Conservation (phyloP, 2,329 filamentous ascomycete genomes). For the Blumeriella jaapii region DNA sequence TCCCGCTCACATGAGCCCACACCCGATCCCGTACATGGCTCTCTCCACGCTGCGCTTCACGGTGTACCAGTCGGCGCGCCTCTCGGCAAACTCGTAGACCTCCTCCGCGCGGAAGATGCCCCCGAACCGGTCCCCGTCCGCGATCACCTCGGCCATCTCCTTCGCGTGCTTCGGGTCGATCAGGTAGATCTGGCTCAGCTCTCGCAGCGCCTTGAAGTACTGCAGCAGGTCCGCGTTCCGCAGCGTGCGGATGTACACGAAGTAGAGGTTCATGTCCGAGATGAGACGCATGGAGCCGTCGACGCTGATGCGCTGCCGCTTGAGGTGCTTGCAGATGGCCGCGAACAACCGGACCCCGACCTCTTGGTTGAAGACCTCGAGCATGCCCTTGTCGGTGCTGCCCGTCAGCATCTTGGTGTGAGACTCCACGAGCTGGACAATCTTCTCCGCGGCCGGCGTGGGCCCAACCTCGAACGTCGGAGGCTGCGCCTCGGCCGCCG, state of each 20-base stretch:
- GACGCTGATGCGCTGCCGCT: conserved; percentile 84
- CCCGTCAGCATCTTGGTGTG: conserved; percentile 91
- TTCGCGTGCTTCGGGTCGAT: conserved; percentile 81
- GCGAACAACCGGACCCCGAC: conserved; percentile 88
- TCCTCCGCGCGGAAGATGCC: conserved; percentile 93
- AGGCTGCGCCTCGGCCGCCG: conserved; percentile 29
- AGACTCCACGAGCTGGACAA: conserved; percentile 75
- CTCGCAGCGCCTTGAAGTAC: conserved; percentile 85
- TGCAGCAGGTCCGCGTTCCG: conserved; percentile 73
- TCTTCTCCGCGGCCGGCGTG: conserved; percentile 64
- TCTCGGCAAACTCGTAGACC: conserved; percentile 92
- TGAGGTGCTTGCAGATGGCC: conserved; percentile 91
- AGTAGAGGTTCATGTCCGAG: conserved; percentile 92
- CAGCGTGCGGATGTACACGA: conserved; percentile 69
- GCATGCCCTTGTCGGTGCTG: conserved; percentile 93
- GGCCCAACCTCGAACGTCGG: conserved; percentile 51
- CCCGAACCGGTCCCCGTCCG: conserved; percentile 78
- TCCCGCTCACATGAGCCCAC: conserved; percentile 59
- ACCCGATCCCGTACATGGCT: conserved; percentile 95
- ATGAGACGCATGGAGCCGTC: conserved; percentile 87
- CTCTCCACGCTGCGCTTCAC: conserved; percentile 83
- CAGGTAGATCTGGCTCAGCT: conserved; percentile 90
- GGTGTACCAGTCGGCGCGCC: conserved; percentile 88
- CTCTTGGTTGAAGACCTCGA: conserved; percentile 97
- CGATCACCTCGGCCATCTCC: conserved; percentile 90